phyloP scores from a whole-genome alignment of 2,329 filamentous ascomycete species.

The Parastagonospora avenae region DNA sequence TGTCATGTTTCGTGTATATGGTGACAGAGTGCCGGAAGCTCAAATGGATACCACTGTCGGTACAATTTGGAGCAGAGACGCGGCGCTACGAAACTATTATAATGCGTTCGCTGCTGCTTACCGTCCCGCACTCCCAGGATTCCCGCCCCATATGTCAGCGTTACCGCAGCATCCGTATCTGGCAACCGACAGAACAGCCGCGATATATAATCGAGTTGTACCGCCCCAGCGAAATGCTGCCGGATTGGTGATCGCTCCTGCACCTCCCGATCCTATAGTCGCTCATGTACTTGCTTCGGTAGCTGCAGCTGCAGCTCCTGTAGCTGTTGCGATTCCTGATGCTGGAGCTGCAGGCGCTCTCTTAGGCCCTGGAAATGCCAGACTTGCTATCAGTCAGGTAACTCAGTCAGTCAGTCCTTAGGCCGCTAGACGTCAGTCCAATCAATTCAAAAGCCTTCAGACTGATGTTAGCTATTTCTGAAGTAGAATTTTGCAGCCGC shows the following conservation, averaged over 20 bases:
- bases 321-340: no score
- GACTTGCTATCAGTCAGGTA: no score
- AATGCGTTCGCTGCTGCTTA: not conserved
- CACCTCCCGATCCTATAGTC: no score
- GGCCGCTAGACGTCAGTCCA: no score
- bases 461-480: no score
- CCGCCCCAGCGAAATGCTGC: not conserved
- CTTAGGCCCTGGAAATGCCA: no score
- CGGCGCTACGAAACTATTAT: not conserved
- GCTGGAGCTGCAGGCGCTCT: no score
- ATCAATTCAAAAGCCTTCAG: no score
- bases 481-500: no score
- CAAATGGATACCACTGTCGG: not conserved
- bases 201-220: not conserved
- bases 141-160: not conserved
- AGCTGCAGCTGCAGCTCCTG: no score
- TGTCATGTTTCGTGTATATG: not conserved
- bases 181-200: not conserved
- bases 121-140: not conserved
- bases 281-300: no score
- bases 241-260: not conserved
- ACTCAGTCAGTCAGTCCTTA: no score
- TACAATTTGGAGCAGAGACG: not conserved
- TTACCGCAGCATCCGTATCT: not conserved
- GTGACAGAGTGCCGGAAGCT: not conserved